phyloP scores from a whole-genome alignment of 768 basidiomycete genomes.

The Chalciporus piperatus region DNA sequence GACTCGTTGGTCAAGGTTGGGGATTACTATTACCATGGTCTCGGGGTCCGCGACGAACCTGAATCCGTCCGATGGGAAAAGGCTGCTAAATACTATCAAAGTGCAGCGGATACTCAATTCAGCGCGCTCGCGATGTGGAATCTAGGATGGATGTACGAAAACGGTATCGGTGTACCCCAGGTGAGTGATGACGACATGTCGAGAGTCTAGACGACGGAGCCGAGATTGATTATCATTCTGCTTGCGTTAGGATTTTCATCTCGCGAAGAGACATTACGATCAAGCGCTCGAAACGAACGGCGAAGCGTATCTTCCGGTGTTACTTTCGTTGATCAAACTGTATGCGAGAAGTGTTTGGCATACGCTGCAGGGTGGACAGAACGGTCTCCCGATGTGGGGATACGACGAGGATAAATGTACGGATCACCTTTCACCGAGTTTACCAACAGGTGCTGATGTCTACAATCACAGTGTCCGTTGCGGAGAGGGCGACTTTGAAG shows the following conservation, averaged over 20 bases:
- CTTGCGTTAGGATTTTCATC: slow-evolving; percentile 76
- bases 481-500: slow-evolving; percentile 19
- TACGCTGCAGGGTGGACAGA: slow-evolving; percentile 67
- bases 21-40: slow-evolving; percentile 92
- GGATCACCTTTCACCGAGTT: background rate
- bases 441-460: slow-evolving; percentile 6
- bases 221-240: background rate
- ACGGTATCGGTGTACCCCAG: slow-evolving; percentile 87
- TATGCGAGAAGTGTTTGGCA: slow-evolving; percentile 85
- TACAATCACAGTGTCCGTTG: slow-evolving; percentile 19
- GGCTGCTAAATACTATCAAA: slow-evolving; percentile 91
- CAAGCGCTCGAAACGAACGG: slow-evolving; percentile 80
- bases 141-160: slow-evolving; percentile 99
- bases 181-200: slow-evolving; percentile 36
- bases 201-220: no score
- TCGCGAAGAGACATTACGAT: slow-evolving; percentile 96
- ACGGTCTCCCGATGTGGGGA: slow-evolving; percentile 66
- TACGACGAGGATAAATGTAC: slow-evolving; percentile 47
- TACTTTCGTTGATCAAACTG: slow-evolving; percentile 77
- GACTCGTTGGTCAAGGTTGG: slow-evolving; percentile 98
- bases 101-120: slow-evolving; percentile 87
- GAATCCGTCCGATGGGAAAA: slow-evolving; percentile 73
- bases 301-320: slow-evolving; percentile 88
- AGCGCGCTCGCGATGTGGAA: slow-evolving; percentile 99
- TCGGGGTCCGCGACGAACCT: slow-evolving; percentile 72